Conservation (phyloP, 2,329 filamentous ascomycete genomes). For the Trichoderma brevicompactum region DNA sequence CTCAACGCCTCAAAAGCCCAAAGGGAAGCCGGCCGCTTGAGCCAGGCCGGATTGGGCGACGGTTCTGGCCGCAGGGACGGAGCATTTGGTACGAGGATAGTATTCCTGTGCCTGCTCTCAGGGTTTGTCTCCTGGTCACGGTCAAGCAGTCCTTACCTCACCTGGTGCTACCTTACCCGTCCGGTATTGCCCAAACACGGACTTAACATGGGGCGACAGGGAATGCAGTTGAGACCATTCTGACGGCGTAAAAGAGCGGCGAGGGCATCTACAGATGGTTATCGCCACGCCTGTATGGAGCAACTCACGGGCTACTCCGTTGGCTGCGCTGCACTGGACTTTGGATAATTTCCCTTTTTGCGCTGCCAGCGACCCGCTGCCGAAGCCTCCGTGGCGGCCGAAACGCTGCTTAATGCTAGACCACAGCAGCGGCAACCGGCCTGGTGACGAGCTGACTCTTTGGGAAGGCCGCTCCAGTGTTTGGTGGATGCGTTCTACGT, state of each 20-base stretch:
- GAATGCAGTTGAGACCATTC: not conserved
- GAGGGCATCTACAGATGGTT: not conserved
- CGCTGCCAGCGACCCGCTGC: not conserved
- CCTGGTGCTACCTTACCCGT: not conserved
- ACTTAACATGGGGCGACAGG: constrained; percentile 1
- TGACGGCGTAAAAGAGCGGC: not conserved
- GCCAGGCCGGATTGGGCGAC: not conserved
- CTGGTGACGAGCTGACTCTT: not conserved
- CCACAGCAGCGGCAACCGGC: not conserved
- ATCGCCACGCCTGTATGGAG: not conserved
- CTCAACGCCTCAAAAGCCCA: constrained; percentile 15
- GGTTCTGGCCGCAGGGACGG: constrained; percentile 3
- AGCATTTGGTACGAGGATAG: not conserved
- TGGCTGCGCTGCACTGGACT: not conserved
- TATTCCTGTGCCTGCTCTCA: not conserved
- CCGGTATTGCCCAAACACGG: constrained; percentile 6
- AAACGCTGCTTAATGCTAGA: not conserved
- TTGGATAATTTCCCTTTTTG: not conserved
- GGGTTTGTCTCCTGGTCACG: constrained; percentile 2
- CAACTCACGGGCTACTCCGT: not conserved
- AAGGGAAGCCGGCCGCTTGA: constrained; percentile 8
- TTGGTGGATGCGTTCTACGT: constrained; percentile 1
- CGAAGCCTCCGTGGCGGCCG: constrained; percentile 21
- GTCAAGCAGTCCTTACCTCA: not conserved
- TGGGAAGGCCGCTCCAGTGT: not conserved